Evolutionary conservation across 768 basidiomycete genomes (phyloP), one percentile per base, ranked within the genome.

Genomic region (Piloderma croceum): DNA sequence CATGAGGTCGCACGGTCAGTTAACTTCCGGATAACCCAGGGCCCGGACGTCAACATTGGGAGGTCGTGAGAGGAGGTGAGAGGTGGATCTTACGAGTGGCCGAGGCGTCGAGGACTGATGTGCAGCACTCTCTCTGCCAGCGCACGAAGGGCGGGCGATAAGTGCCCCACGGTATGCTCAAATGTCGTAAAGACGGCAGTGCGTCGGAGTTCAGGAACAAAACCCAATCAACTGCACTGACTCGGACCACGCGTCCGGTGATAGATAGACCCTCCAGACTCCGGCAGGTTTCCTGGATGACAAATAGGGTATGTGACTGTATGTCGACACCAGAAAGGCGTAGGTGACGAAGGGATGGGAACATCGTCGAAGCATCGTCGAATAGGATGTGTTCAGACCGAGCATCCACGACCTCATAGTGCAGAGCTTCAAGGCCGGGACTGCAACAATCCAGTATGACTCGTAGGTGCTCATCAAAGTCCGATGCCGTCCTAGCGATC

Each of bases 231-330:
- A 57, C 40, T 20, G 63, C 45, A 6, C 54, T 46, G 18, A 74
- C 45, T n/a, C 60, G 55, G 7, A 68, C 54, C 25, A 46, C 56
- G 19, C 74, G 63, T 7, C 74, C 73, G 5, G 48, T 48, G 11
- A 77, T 53, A 11, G 53, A 55, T 31, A 79, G 51, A 24, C 65
- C 59, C 49, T 67, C 63, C 44, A 79, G 45, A 24, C 59, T 57
- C 12, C 41, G 50, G 41, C 65, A 77, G 32, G 52, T 48, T 31
- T 51, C 49, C 10, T 53, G 48, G 2, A 79, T 57, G 23, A 51
- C 43, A 17, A 41, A 40, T 23, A 77, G 51, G 4, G 55, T 57
- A 9, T 59, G 68, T 9, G 43, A 39, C 37, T 71, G 68, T 34
- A 70, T 53, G 20, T 63, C 59, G 12, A 71, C 54, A 6, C 73